These are phyloP conservation scores for Lactarius indigo DNA, from an alignment of 768 basidiomycete species.

Conservation along the genomic window DNA sequence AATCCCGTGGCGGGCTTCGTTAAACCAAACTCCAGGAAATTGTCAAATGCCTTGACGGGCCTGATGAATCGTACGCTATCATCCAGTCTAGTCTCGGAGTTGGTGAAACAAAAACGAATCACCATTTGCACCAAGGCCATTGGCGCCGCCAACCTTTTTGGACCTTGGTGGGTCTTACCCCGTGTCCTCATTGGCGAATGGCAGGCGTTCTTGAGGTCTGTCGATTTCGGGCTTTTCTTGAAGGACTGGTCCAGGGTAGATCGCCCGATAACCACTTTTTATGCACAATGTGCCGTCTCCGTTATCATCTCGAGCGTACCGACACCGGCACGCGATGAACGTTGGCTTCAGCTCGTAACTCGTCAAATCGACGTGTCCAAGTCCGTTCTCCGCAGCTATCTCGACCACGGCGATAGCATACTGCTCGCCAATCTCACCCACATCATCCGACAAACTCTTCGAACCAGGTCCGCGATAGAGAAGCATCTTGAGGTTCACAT, in stretches of 20 bases:
- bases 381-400: neutral
- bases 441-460: neutral
- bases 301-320: neutral
- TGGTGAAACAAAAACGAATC: constrained; percentile 8
- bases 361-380: neutral
- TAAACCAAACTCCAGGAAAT: neutral
- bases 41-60: neutral
- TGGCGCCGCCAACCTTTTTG: neutral
- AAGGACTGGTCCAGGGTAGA: neutral
- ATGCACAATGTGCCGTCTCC: constrained; percentile 1
- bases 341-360: neutral
- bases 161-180: constrained; percentile 4
- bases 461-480: neutral
- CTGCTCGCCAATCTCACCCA: neutral
- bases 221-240: constrained; percentile 9
- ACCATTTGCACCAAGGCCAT: constrained; percentile 13
- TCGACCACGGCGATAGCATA: neutral
- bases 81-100: constrained; percentile 2
- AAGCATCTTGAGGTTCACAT: neutral
- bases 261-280: constrained; percentile 1
- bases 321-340: neutral
- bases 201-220: constrained; percentile 1
- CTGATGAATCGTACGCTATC: constrained; percentile 18
- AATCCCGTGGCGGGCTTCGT: neutral
- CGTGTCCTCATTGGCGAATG: constrained; percentile 6